phyloP scores from a whole-genome alignment of 768 basidiomycete genomes.

The Leccinum boreale region DNA sequence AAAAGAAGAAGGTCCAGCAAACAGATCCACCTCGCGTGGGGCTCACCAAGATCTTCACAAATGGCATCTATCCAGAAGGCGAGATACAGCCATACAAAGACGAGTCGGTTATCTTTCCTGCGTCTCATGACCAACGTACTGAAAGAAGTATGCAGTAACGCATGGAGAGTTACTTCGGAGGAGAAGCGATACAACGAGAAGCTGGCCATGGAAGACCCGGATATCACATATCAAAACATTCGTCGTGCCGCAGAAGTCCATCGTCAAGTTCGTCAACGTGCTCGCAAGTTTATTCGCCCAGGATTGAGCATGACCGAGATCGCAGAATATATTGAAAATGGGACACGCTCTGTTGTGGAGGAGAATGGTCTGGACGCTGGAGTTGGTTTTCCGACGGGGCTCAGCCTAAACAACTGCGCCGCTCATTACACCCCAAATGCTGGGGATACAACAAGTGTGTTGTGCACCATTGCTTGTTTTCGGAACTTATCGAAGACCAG shows the following conservation, averaged over 20 bases:
- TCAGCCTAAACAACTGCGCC: constrained; percentile 91
- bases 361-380: constrained; percentile 83
- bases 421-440: constrained; percentile 97
- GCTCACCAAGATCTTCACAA: constrained; percentile 82
- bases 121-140: background rate
- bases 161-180: constrained; percentile 85
- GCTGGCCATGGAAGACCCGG: constrained; percentile 73
- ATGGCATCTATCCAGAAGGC: constrained; percentile 87
- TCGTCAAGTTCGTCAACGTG: constrained; percentile 82
- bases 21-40: constrained; percentile 91
- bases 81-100: constrained; percentile 89
- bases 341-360: constrained; percentile 87
- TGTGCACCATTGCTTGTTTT: background rate
- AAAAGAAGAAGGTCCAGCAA: constrained; percentile 80
- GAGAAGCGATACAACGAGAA: constrained; percentile 86
- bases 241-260: constrained; percentile 95
- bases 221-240: constrained; percentile 84
- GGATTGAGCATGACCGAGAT: constrained; percentile 96
- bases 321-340: constrained; percentile 89
- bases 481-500: constrained; percentile 39
- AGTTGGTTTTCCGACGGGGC: constrained; percentile 94
- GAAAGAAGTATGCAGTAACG: constrained; percentile 54
- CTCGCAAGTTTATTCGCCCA: constrained; percentile 79
- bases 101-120: constrained; percentile 57
- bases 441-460: constrained; percentile 77